A percentile compares a stretch with the other conserved stretches of the same genome.
These are phyloP conservation scores for Paralagenidium karlingii DNA, from an alignment of 352 stramenopile genomes.

Conservation along the genomic window DNA sequence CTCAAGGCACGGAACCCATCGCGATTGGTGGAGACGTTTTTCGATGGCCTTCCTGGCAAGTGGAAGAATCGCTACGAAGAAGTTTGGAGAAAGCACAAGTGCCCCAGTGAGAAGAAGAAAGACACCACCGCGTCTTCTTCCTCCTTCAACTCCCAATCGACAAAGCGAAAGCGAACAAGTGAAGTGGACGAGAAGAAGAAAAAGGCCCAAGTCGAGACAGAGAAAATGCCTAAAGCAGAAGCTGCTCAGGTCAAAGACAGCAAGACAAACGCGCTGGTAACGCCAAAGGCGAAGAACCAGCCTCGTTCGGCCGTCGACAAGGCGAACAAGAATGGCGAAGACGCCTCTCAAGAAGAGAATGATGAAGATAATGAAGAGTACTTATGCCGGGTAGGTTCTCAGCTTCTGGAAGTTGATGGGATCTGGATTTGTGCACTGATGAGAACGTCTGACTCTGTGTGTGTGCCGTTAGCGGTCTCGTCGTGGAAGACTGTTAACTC, in stretches of 20 bases:
- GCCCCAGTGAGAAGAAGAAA: not conserved
- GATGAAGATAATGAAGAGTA: not conserved
- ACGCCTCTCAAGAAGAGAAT: not conserved
- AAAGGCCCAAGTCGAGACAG: constrained; percentile 5
- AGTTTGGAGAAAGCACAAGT: not conserved
- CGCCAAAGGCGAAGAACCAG: too few relatives aligned
- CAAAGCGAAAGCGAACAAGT: not conserved
- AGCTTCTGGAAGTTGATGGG: constrained; percentile 3
- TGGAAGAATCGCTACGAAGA: not conserved
- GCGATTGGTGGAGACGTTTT: constrained; percentile 27
- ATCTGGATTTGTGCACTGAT: constrained; percentile 1
- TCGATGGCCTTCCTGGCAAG: constrained; percentile 26
- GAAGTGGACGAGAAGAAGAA: not conserved
- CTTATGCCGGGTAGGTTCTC: not conserved
- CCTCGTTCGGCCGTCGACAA: too few relatives aligned
- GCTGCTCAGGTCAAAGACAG: too few relatives aligned
- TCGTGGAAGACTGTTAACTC: constrained; percentile 12
- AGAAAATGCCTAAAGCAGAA: constrained; percentile 3
- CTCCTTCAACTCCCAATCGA: too few relatives aligned
- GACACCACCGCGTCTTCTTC: not conserved
- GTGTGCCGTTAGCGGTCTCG: constrained; percentile 5
- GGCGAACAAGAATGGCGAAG: not conserved
- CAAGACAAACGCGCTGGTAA: too few relatives aligned
- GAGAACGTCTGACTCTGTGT: too few relatives aligned
- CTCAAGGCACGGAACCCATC: constrained; percentile 17